Percentiles rank a stretch among this genome's conserved stretches.
Evolutionary conservation across 116 monocot genomes (phyloP).

Genomic region (Iris pallida): DNA sequence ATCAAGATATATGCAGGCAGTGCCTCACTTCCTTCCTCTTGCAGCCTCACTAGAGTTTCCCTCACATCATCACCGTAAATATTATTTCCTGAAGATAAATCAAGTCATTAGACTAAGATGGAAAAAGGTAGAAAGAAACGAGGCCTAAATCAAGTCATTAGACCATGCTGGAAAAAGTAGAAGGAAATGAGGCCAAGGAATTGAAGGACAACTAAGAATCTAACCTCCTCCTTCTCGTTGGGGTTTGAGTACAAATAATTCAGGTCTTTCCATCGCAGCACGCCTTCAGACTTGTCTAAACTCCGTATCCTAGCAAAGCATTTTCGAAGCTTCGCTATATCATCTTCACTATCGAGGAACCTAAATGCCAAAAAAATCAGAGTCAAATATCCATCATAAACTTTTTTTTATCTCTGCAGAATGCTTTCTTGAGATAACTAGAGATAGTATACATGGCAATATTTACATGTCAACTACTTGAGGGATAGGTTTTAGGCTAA

Average conservation of each 20-base stretch:
- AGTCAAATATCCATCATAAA: neutral
- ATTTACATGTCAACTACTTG: too few species aligned
- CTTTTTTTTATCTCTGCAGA: too few species aligned
- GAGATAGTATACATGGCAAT: too few species aligned
- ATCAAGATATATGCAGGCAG: conserved; percentile 69
- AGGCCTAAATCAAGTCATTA: too few species aligned
- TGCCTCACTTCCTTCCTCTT: conserved; percentile 35
- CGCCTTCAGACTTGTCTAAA: conserved; percentile 60
- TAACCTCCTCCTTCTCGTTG: conserved; percentile 98
- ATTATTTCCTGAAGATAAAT: conserved; percentile 54
- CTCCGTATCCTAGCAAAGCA: conserved; percentile 98
- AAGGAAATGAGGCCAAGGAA: neutral
- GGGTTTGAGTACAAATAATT: conserved; percentile 89
- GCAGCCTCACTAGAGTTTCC: conserved; percentile 45
- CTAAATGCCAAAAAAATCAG: conserved; percentile 21
- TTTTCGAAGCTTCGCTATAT: conserved; percentile 64
- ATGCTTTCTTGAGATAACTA: too few species aligned
- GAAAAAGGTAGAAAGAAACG: neutral
- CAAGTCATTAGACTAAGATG: conserved; percentile 4
- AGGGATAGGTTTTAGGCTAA: too few species aligned
- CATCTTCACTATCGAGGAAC: conserved; percentile 72
- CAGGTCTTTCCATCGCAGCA: conserved; percentile 69
- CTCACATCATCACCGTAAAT: conserved; percentile 60
- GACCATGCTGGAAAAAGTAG: too few species aligned
- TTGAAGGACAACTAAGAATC: conserved; percentile 1